phyloP scores from a whole-genome alignment of 2,329 filamentous ascomycete species.

The Cladophialophora bantiana region DNA sequence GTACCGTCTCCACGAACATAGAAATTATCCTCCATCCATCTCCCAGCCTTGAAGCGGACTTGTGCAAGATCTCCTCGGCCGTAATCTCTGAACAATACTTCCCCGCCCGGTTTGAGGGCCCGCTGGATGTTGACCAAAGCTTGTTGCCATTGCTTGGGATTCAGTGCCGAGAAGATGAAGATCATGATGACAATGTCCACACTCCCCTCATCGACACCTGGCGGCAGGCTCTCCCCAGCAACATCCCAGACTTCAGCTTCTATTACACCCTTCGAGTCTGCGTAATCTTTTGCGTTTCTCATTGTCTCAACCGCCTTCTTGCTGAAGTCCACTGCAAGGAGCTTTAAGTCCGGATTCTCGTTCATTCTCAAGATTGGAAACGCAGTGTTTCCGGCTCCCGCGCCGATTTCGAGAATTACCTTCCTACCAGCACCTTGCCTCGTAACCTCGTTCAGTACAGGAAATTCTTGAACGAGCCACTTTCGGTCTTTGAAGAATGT shows the following conservation, averaged over 20 bases:
- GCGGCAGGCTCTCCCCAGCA: conserved; percentile 73
- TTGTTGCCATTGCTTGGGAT: conserved; percentile 81
- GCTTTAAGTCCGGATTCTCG: conserved; percentile 77
- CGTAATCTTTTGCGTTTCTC: conserved; percentile 78
- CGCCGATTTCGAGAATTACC: conserved; percentile 86
- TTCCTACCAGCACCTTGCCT: conserved; percentile 71
- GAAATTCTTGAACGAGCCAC: conserved; percentile 96
- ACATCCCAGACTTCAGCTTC: conserved; percentile 96
- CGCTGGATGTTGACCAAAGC: conserved; percentile 82
- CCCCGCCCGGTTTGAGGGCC: conserved; percentile 88
- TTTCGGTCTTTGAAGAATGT: conserved; percentile 99
- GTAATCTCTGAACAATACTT: conserved; percentile 95
- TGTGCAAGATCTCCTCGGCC: conserved; percentile 94
- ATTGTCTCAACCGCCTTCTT: conserved; percentile 95
- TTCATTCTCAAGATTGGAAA: conserved; percentile 89
- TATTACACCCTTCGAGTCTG: conserved; percentile 65
- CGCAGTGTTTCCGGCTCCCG: conserved; percentile 94
- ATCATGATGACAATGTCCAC: conserved; percentile 94
- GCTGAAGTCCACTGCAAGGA: conserved; percentile 96
- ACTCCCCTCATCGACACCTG: conserved; percentile 75
- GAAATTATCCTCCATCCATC: conserved; percentile 95
- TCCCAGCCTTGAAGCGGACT: conserved; percentile 93
- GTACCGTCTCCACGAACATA: conserved; percentile 96
- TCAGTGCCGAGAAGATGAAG: conserved; percentile 94
- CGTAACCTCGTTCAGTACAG: conserved; percentile 79